Evolutionary conservation across 306 rosid genomes (phyloP).

Genomic region (Quercus alba): DNA sequence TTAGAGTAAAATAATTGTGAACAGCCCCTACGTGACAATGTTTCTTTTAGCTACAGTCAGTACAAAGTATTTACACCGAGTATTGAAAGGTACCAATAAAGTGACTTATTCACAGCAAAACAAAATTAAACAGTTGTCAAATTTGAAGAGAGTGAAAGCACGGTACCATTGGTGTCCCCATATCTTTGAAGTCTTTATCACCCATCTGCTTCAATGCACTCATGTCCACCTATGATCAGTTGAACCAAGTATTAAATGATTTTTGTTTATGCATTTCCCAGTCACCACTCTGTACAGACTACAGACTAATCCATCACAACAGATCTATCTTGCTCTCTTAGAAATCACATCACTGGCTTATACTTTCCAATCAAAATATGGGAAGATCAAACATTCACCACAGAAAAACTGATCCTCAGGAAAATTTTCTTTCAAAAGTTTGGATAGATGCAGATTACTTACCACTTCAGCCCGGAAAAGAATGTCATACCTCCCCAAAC

Average conservation of each 20-base stretch:
- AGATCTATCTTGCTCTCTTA: not conserved
- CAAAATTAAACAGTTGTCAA: not conserved
- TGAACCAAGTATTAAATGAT: not conserved
- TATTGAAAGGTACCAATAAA: not conserved
- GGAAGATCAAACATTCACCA: not conserved
- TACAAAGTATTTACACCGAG: not conserved
- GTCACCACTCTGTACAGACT: not conserved
- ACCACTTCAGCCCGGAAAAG: slow-evolving; percentile 59
- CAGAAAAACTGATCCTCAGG: not conserved
- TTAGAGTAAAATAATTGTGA: no score
- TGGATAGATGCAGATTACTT: slow-evolving; percentile 6
- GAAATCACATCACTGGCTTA: not conserved
- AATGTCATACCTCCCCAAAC: slow-evolving; percentile 48
- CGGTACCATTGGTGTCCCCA: slow-evolving; percentile 66
- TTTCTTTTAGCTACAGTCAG: no score
- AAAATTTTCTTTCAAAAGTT: not conserved
- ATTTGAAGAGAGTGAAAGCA: not conserved
- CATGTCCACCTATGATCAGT: slow-evolving; percentile 55
- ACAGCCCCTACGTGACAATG: not conserved
- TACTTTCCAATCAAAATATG: not conserved
- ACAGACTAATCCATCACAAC: not conserved
- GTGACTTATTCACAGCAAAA: not conserved
- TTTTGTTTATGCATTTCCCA: not conserved
- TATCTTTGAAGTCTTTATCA: slow-evolving; percentile 59
- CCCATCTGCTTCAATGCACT: slow-evolving; percentile 60